Percentiles rank a stretch among this genome's conserved stretches.
phyloP scores from a whole-genome alignment of 495 filamentous ascomycete genomes.

The Oidiodendron maius region DNA sequence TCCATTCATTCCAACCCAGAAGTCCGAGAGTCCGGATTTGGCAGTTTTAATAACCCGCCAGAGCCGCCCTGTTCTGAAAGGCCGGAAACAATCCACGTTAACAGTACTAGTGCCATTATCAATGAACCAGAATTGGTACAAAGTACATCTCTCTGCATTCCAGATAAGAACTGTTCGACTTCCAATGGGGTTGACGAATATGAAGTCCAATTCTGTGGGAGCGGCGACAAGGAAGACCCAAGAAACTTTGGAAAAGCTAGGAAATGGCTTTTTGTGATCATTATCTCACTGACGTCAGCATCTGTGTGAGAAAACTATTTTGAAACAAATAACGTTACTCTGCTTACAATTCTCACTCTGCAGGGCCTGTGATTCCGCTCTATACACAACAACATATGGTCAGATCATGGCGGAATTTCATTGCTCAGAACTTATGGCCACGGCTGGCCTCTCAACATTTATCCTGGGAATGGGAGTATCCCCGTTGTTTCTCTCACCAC shows the following conservation, averaged over 20 bases:
- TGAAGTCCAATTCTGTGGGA: neutral
- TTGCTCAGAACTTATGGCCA: neutral
- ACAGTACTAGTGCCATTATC: too few relatives aligned
- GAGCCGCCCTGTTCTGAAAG: too few relatives aligned
- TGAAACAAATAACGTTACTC: neutral
- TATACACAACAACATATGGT: too few relatives aligned
- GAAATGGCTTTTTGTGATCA: neutral
- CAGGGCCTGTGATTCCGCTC: neutral
- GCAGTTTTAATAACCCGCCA: too few relatives aligned
- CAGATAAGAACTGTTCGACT: too few relatives aligned
- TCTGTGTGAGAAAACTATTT: neutral
- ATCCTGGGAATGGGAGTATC: neutral
- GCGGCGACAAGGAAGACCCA: neutral
- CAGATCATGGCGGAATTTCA: neutral
- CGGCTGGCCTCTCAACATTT: neutral
- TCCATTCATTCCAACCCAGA: too few relatives aligned
- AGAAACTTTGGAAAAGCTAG: neutral
- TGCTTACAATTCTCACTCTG: neutral
- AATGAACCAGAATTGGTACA: too few relatives aligned
- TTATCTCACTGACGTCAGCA: neutral
- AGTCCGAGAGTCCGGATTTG: too few relatives aligned
- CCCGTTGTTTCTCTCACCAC: neutral
- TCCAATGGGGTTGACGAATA: neutral
- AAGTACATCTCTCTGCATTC: too few relatives aligned
- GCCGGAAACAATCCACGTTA: too few relatives aligned